phyloP scores from a whole-genome alignment of 1,284 basidiomycete species.

The Ganoderma leucocontextum region DNA sequence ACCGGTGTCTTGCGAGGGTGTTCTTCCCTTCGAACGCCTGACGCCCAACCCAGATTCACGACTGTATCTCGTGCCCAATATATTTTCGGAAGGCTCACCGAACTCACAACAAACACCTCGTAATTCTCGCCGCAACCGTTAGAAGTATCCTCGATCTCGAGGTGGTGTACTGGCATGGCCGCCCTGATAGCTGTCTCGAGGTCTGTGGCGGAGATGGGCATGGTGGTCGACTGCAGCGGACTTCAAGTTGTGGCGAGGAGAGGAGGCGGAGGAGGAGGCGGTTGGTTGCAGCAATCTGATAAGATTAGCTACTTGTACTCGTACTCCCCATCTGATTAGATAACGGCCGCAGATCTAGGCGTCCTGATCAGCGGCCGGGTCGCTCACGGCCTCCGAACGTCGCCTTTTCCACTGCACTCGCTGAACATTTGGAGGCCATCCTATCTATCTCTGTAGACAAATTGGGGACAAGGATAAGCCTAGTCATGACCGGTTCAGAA shows the following conservation, averaged over 20 bases:
- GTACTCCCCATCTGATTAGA: constrained; percentile 4
- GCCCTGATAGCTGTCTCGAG: constrained; percentile 69
- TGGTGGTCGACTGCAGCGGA: constrained; percentile 39
- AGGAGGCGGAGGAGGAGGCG: constrained; percentile 11
- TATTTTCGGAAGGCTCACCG: constrained; percentile 51
- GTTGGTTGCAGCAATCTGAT: constrained; percentile 37
- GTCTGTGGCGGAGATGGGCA: constrained; percentile 65
- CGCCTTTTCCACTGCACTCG: background rate
- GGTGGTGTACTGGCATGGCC: constrained; percentile 65
- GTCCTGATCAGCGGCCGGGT: background rate
- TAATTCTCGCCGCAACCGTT: constrained; percentile 84
- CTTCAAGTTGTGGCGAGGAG: constrained; percentile 5
- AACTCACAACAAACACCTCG: constrained; percentile 76
- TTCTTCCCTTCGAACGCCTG: constrained; percentile 79
- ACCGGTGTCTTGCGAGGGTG: constrained; percentile 74
- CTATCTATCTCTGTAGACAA: background rate
- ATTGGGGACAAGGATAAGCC: background rate
- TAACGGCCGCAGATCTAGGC: background rate
- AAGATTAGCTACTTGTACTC: constrained; percentile 34
- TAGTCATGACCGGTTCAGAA: background rate
- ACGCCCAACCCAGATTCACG: background rate
- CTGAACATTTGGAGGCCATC: background rate
- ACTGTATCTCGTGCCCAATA: background rate
- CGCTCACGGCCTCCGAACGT: background rate
- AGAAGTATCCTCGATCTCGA: constrained; percentile 78